These are phyloP conservation scores for Cyberlindnera nakhonratchasimensis DNA, from an alignment of 805 yeast genomes.

Conservation along the genomic window DNA sequence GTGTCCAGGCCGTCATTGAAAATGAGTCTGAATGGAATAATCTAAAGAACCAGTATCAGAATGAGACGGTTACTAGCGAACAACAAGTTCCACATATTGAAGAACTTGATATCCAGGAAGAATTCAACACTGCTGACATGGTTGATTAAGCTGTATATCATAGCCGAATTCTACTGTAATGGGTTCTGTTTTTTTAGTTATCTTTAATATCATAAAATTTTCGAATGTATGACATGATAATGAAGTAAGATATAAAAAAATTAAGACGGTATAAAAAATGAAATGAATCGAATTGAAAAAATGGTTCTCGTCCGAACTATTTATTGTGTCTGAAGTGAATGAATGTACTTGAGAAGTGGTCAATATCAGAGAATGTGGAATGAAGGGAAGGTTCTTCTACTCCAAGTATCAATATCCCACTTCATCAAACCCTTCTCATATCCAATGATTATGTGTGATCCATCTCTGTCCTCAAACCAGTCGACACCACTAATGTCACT, in stretches of 20 bases:
- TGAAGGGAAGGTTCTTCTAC: constrained; percentile 58
- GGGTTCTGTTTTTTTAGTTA: too few species aligned
- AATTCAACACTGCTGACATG: constrained; percentile 33
- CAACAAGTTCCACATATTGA: constrained; percentile 15
- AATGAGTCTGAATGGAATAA: constrained; percentile 67
- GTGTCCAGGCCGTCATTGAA: constrained; percentile 72
- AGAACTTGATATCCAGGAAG: constrained; percentile 18
- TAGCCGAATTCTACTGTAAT: too few species aligned
- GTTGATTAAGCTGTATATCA: constrained; percentile 33
- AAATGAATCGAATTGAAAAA: background rate
- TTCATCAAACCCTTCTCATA: constrained; percentile 62
- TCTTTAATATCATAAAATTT: background rate
- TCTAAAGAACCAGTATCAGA: constrained; percentile 42
- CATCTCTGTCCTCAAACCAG: constrained; percentile 48
- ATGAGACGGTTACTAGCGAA: constrained; percentile 13
- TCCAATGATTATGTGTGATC: constrained; percentile 56
- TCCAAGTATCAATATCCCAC: constrained; percentile 68
- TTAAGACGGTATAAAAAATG: background rate
- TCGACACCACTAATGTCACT: constrained; percentile 61
- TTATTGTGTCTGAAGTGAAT: too few species aligned
- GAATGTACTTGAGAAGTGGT: too few species aligned
- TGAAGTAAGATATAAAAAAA: background rate
- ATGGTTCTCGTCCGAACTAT: too few species aligned
- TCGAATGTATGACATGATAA: background rate
- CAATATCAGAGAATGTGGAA: constrained; percentile 40